phyloP scores from a whole-genome alignment of 306 rosid genomes.

The Senna siamea region DNA sequence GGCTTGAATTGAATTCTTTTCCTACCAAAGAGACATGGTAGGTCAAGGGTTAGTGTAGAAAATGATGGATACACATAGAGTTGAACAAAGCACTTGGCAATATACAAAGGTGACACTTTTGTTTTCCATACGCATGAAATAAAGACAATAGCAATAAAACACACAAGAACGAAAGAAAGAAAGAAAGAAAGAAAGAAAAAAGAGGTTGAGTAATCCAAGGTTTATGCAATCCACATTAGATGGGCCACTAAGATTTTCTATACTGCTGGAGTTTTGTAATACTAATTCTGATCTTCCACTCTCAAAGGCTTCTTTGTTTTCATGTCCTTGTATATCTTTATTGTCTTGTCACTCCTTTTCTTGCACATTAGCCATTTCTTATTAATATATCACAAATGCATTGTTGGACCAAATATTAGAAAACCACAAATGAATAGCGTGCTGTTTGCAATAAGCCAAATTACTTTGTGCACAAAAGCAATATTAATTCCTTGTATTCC shows the following conservation, averaged over 20 bases:
- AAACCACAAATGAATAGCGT: conserved; percentile 39
- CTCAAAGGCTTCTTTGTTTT: conserved; percentile 27
- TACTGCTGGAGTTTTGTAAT: conserved; percentile 20
- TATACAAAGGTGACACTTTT: conserved; percentile 32
- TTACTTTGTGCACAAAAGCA: conserved; percentile 24
- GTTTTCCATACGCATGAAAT: conserved; percentile 37
- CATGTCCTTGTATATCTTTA: not conserved
- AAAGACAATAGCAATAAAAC: conserved; percentile 37
- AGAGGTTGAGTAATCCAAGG: conserved; percentile 39
- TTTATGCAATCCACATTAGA: conserved; percentile 28
- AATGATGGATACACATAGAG: conserved; percentile 29
- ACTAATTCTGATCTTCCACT: conserved; percentile 38
- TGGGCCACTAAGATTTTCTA: conserved; percentile 39
- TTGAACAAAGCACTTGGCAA: conserved; percentile 18
- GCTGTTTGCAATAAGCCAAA: too few species aligned
- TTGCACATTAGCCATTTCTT: not conserved
- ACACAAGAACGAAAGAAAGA: not conserved
- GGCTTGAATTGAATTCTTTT: conserved; percentile 21
- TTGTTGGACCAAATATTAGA: too few species aligned
- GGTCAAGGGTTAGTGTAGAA: conserved; percentile 30
- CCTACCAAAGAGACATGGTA: conserved; percentile 24
- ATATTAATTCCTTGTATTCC: conserved; percentile 33
- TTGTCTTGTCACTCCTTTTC: conserved; percentile 35
- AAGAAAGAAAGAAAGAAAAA: not conserved
- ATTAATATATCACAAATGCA: too few species aligned